A percentile compares a stretch with the other conserved stretches of the same genome.
Evolutionary conservation across 1,284 basidiomycete genomes (phyloP).

Genomic region (Pseudozyma flocculosa): DNA sequence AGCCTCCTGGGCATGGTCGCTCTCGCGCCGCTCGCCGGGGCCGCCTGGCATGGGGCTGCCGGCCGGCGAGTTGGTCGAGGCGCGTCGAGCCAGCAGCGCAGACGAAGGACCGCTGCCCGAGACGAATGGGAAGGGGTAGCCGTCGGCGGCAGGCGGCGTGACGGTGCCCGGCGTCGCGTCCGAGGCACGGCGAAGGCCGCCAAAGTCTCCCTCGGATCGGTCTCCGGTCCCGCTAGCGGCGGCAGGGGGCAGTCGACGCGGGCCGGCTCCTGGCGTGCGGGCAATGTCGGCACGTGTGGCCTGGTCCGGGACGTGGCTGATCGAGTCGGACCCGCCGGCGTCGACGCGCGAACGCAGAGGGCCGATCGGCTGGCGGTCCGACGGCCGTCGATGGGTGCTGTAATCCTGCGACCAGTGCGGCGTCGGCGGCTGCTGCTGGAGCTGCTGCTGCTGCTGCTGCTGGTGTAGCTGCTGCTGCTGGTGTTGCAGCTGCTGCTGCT

Average conservation of each 20-base stretch:
- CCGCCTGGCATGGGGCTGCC: conserved; percentile 19
- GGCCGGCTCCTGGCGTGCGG: conserved; percentile 30
- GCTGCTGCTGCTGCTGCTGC: conserved; percentile 23
- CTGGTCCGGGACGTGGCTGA: background rate
- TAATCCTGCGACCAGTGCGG: conserved; percentile 45
- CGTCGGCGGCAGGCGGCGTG: conserved; percentile 13
- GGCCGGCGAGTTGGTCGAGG: conserved; percentile 34
- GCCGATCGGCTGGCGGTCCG: background rate
- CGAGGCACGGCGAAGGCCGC: conserved; percentile 9
- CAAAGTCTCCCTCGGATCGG: background rate
- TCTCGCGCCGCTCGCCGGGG: background rate
- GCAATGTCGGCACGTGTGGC: conserved; percentile 7
- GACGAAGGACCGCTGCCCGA: conserved; percentile 4
- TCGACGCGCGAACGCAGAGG: conserved; percentile 7
- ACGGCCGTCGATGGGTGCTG: background rate
- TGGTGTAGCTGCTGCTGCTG: conserved; percentile 44
- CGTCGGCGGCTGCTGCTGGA: conserved; percentile 29
- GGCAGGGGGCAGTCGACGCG: conserved; percentile 16
- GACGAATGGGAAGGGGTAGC: conserved; percentile 44
- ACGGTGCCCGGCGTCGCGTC: conserved; percentile 20
- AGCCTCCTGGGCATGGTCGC: background rate
- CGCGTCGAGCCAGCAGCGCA: conserved; percentile 22
- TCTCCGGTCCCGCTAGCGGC: background rate
- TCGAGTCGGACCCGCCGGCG: background rate
- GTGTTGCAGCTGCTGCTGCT: conserved; percentile 24